Evolutionary conservation across 805 yeast species (phyloP), one percentile per base, ranked within the genome.

Genomic region (Candida silvicultrix): DNA sequence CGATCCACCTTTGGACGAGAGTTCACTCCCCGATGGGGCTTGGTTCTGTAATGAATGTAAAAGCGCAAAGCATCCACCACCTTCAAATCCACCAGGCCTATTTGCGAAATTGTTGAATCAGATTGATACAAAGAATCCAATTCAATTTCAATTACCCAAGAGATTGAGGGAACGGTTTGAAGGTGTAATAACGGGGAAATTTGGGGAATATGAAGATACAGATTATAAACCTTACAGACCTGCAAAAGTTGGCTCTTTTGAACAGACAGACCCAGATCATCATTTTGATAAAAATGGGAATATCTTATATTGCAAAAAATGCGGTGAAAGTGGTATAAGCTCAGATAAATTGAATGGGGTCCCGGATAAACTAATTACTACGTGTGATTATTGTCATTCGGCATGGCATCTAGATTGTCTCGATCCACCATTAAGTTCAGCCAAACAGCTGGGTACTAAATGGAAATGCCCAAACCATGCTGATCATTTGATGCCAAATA

Each of bases 391-490:
- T 57, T 90, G 98, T 63, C 71, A 83, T 0, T 69, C 85, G 4
- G 75, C 81, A 16, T 90, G 95, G 95, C 98, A 90, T 66, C 64
- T 90, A 41, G 97, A 92, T 64, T 90, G 98, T 63, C 64, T 90
- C 15, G 71, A 75, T 43, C 85, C 87, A 1, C 95, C 96, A 1
- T 67, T 88, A 54, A 73, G 87, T 15, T 71, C 83, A 6, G 78
- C 83, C 18, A 87, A 88, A 56, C 80, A 83, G 37, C 60, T 86
- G 39, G 95, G 94, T 2, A 71, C 73, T 40, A 86, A 83, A 62
- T 92, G 97, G 98, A 81, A 78, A 67, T 94, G 96, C 64, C 98
- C 97, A 2, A 83, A 85, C 54, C 97, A 89, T 66, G 78, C 80
- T 19, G 56, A 54, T 42, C 50, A 51, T 43, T 45, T 56, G 16